phyloP scores from a whole-genome alignment of 176 grass and related monocot genomes.

The Oryza punctata region DNA sequence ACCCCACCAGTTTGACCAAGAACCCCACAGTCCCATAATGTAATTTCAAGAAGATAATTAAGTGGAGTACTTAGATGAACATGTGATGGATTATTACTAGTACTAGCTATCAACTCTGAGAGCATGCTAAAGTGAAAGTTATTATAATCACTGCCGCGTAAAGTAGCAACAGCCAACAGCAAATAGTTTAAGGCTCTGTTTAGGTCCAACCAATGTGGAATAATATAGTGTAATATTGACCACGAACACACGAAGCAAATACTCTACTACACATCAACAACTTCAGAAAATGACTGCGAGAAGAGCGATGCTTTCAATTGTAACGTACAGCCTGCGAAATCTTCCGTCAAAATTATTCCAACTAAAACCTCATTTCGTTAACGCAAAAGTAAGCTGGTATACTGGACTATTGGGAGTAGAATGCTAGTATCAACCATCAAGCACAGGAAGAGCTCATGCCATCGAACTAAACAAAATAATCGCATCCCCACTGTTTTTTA shows the following conservation, averaged over 20 bases:
- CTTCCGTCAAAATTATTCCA: conserved; percentile 1
- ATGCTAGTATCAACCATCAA: not conserved
- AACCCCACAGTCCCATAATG: conserved; percentile 23
- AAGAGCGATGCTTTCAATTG: not conserved
- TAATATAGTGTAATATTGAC: conserved; percentile 5
- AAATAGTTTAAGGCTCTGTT: conserved; percentile 32
- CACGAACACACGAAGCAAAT: not conserved
- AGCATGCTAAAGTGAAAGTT: conserved; percentile 8
- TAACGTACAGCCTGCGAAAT: conserved; percentile 1
- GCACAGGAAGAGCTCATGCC: not conserved
- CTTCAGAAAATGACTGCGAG: not conserved
- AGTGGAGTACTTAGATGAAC: not conserved
- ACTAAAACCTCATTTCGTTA: not conserved
- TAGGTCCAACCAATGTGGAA: conserved; percentile 23
- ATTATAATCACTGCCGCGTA: conserved; percentile 30
- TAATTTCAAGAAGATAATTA: not conserved
- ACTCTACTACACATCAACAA: not conserved
- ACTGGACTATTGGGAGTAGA: not conserved
- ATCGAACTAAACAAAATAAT: not conserved
- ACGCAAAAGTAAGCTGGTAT: not conserved
- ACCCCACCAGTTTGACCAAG: conserved; percentile 37
- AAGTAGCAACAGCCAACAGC: conserved; percentile 32
- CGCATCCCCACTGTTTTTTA: not conserved
- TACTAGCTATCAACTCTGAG: not conserved
- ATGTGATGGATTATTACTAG: not conserved